These are phyloP conservation scores for Cladorrhinum sp. DNA, from an alignment of 2,329 filamentous ascomycete genomes.

Conservation along the genomic window DNA sequence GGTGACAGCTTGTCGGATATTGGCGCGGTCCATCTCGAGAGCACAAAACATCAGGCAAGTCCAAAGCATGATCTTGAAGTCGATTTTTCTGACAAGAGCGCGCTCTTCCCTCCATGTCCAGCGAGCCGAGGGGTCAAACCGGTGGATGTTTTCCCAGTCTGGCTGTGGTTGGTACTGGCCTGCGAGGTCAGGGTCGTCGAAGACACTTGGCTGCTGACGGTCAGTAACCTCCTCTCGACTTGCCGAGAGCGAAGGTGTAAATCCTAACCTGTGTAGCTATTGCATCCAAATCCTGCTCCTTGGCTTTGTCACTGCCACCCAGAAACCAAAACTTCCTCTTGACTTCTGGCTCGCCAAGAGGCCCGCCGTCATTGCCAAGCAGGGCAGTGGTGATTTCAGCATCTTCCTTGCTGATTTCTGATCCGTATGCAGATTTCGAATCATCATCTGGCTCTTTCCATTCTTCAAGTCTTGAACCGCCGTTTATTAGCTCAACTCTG, in stretches of 20 bases:
- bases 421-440: conserved; percentile 12
- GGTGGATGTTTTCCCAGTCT: conserved; percentile 35
- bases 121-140: conserved; percentile 36
- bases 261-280: conserved; percentile 21
- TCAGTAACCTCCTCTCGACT: too few relatives aligned
- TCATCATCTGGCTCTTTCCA: conserved; percentile 19
- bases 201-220: conserved; percentile 23
- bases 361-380: conserved; percentile 7
- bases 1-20: conserved; percentile 38
- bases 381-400: conserved; percentile 21
- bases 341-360: conserved; percentile 16
- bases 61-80: conserved; percentile 49
- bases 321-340: conserved; percentile 18
- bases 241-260: background rate
- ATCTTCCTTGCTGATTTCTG: conserved; percentile 23
- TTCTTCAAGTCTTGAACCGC: conserved; percentile 15
- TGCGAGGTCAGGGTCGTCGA: conserved; percentile 24
- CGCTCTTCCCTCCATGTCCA: conserved; percentile 39
- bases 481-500: conserved; percentile 7
- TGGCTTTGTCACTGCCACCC: conserved; percentile 5
- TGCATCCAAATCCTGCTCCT: conserved; percentile 17
- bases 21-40: conserved; percentile 48
- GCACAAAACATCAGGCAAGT: conserved; percentile 54
- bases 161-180: conserved; percentile 22
- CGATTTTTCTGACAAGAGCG: conserved; percentile 40